phyloP scores from a whole-genome alignment of 2,329 filamentous ascomycete genomes.

The Phaeomoniella chlamydospora region DNA sequence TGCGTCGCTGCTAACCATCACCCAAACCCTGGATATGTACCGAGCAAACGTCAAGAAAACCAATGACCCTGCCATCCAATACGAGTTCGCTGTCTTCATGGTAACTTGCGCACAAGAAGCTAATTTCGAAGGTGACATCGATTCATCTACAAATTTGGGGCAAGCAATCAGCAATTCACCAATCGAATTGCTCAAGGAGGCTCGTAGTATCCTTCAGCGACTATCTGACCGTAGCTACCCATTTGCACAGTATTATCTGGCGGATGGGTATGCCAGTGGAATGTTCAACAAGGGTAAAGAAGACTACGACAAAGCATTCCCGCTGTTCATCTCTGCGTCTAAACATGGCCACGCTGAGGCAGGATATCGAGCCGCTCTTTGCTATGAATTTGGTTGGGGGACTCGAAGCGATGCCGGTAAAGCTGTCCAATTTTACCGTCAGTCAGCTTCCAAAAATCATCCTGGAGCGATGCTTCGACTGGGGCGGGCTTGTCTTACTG shows the following conservation, averaged over 20 bases:
- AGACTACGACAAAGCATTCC: constrained; percentile 83
- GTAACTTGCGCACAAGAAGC: constrained; percentile 77
- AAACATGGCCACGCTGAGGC: constrained; percentile 97
- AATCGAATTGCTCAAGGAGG: constrained; percentile 63
- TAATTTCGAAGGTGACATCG: constrained; percentile 33
- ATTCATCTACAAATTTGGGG: constrained; percentile 22
- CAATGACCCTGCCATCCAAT: constrained; percentile 76
- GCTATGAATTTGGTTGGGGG: constrained; percentile 98
- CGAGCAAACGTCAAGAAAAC: constrained; percentile 95
- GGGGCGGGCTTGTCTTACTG: constrained; percentile 76
- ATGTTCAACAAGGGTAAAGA: constrained; percentile 90
- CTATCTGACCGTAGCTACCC: constrained; percentile 81
- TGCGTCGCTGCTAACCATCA: constrained; percentile 76
- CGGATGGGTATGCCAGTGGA: constrained; percentile 84
- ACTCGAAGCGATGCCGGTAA: constrained; percentile 80
- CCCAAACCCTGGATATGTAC: constrained; percentile 97
- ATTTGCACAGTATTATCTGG: constrained; percentile 95
- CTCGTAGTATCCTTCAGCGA: constrained; percentile 74
- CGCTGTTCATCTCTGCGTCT: constrained; percentile 79
- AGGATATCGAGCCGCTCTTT: constrained; percentile 80
- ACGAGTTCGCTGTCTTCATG: constrained; percentile 92
- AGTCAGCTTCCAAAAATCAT: constrained; percentile 83
- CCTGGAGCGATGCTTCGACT: constrained; percentile 89
- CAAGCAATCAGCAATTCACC: constrained; percentile 38
- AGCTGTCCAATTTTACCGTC: constrained; percentile 83